Evolutionary conservation across 2,329 filamentous ascomycete genomes (phyloP), one percentile per base, ranked within the genome.

Genomic region (Aspergillus sp.): DNA sequence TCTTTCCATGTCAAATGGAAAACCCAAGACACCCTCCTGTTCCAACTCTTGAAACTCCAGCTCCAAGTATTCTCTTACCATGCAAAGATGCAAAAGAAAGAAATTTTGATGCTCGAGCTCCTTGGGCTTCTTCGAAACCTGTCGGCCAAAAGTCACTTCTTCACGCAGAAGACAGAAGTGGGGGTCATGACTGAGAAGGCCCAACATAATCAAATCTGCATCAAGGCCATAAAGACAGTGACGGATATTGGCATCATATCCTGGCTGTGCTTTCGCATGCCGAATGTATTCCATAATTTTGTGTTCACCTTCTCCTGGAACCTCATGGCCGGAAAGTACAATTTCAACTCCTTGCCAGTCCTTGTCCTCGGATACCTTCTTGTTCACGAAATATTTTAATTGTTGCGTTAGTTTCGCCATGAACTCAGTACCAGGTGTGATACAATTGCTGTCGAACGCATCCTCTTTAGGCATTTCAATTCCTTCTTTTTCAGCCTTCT

Each of bases 281-380:
- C 93, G 87, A 67, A 98, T 98, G 69, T 98, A 98, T 70, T 98
- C 94, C 93, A 98, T 98, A 70, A 98, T 95, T 74, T 98, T 98
- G 75, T 98, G 93, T 69, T 98, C 93, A 58, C 93, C 93, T 71
- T 98, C 94, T 58, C 93, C 93, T 6, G 93, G 93, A 27, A 97
- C 91, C 68, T 98, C 94, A 63, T 98, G 94, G 43, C 94, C 93
- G 5, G 93, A 98, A 46, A 98, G 78, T 42, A 98, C 90, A 57
- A 98, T 85, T 63, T 97, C 90, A 53, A 94, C 93, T 47, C 88
- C 88, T 71, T 98, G 93, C 93, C 93, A 98, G 60, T 98, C 93
- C 38, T 85, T 82, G 66, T 98, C 93, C 67, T 98, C 91, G 2
- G 90, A 93, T 8, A 98, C 85, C 71, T 98, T 98, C 72, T 98